A percentile compares a stretch with the other conserved stretches of the same genome.
Evolutionary conservation across 2,329 filamentous ascomycete species (phyloP).

Genomic region (Chrysoporthe austroafricana): DNA sequence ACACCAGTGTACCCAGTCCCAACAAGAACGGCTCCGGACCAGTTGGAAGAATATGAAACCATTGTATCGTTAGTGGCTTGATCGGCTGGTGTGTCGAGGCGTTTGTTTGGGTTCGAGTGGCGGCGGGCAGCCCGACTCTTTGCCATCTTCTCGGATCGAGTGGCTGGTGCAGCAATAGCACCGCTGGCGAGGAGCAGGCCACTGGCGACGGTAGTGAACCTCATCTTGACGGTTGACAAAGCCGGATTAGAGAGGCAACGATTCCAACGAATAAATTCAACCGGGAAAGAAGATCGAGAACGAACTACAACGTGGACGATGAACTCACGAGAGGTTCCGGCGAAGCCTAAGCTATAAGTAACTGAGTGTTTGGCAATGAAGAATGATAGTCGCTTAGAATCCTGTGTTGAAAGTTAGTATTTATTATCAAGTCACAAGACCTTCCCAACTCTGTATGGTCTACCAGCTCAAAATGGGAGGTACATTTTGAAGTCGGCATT

Average conservation of each 20-base stretch:
- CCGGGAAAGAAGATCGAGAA: neutral
- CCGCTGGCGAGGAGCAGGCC: conserved; percentile 44
- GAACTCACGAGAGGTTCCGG: neutral
- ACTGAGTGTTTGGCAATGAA: neutral
- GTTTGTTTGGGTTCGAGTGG: conserved; percentile 4
- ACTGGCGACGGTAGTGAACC: conserved; percentile 33
- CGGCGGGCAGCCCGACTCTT: conserved; percentile 35
- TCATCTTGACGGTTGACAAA: conserved; percentile 15
- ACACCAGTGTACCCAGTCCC: conserved; percentile 54
- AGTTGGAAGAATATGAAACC: conserved; percentile 45
- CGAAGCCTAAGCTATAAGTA: neutral
- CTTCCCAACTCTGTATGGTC: neutral
- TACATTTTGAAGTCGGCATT: neutral
- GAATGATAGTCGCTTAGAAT: neutral
- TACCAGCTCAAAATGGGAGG: neutral
- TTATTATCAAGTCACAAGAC: neutral
- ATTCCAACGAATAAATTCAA: neutral
- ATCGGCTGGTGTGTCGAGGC: neutral
- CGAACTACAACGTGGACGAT: neutral
- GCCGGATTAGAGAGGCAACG: neutral
- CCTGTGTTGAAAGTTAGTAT: neutral
- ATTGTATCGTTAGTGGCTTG: conserved; percentile 17
- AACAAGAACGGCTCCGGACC: conserved; percentile 59
- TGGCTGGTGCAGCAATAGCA: conserved; percentile 49
- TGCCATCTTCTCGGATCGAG: conserved; percentile 31